Base-by-base conservation (phyloP, 1,284 basidiomycete genomes). In the Vanrija humicola region DNA sequence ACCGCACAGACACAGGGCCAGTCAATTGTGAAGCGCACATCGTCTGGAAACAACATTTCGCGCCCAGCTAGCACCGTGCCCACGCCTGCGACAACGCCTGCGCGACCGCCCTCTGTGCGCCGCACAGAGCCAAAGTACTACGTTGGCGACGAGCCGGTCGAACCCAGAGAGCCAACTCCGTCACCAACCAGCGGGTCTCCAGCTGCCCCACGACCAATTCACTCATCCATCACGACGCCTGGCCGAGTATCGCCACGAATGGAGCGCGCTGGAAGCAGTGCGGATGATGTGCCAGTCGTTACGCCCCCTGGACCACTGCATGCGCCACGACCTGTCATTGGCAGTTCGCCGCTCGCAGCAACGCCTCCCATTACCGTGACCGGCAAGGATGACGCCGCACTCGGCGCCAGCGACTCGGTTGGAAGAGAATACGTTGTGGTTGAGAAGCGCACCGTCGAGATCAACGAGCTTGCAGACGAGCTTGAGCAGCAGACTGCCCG, bases 401-500 rank as follows among this genome's bases (percentile, higher is more conserved):
- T 74, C 2, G 72, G 69, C 4, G 61, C 61, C 2, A 69, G 68
- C 26, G 71, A 72, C 51, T 71, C 69, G 12, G 62, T 69, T 1
- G 69, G 66, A 0, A 63, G 64, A 19, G 81, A 82, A 49, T 83
- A 82, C 62, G 81, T 82, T 5, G 78, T 83, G 38, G 78, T 83
- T 14, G 81, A 83, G 68, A 83, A 82, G 69, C 71, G 79, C 34
- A 80, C 78, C 3, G 80, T 82, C 12, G 81, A 83, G 67, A 79
- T 82, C 61, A 82, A 82, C 54, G 79, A 79, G 9, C 66, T 82
- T 12, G 82, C 81, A 5, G 82, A 82, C 64, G 77, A 79, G 56
- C 67, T 80, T 15, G 78, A 79, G 25, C 76, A 77, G 34, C 34
- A 34, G 40, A 69, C 70, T 5, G 69, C 77, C 0, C 67, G 66